Base-by-base conservation (phyloP, 1,284 basidiomycete genomes). In the Microbotryum lychnidis-dioicae region DNA sequence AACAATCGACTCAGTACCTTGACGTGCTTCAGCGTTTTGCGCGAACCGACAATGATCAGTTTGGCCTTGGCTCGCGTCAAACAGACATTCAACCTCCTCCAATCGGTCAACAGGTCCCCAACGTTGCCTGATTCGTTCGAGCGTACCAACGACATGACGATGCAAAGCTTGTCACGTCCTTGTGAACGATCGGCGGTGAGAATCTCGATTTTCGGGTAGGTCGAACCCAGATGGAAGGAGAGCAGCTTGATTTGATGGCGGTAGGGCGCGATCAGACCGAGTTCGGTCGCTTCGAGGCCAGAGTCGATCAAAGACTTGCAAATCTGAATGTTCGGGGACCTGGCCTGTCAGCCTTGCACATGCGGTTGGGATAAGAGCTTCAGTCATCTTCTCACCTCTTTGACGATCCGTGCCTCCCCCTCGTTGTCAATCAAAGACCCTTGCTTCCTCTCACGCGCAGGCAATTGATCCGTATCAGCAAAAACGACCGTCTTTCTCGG, bases 131-230 rank as follows among this genome's bases (percentile, higher is more conserved):
- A 8, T 2, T 8, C 2, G 71, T 97, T 96, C 1, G 88, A 90
- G 55, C 91, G 80, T 6, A 97, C 92, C 77, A 97, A 84, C 10
- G 89, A 93, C 60, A 98, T 87, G 67, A 99, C 80, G 64, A 98
- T 86, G 71, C 89, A 91, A 54, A 92, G 89, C 75, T 98, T 98
- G 77, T 99, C 96, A 51, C 96, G 80, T 0, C 96, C 96, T 76
- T 98, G 94, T 74, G 88, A 91, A 59, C 86, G 87, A 77, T 98
- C 96, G 4, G 93, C 94, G 0, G 94, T 98, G 60, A 97, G 78
- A 57, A 96, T 84, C 74, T 98, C 96, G 29, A 99, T 79, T 3
- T 78, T 79, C n/a, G 62, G 52, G 61, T 64, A 23, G 54, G 78
- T 77, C 56, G 77, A 76, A 23, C 75, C 75, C 44, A 90, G 72